Percentiles rank a stretch among this genome's conserved stretches.
Evolutionary conservation across 1,139 yeast species (phyloP).

Genomic region (Wickerhamomyces sp.): DNA sequence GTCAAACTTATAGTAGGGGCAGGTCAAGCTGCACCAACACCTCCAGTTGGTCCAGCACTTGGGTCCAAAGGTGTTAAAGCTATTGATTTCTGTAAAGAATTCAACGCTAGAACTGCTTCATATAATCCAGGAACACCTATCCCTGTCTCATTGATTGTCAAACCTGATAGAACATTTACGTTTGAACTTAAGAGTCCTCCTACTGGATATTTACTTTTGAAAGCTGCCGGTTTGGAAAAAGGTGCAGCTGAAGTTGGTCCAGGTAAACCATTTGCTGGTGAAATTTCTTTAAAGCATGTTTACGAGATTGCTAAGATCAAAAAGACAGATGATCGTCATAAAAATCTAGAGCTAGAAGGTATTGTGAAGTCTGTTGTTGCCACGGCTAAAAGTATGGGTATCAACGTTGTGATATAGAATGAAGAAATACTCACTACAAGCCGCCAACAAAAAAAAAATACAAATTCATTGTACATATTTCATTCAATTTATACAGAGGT

Average conservation of each 20-base stretch:
- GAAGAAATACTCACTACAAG: slow-evolving; percentile 4
- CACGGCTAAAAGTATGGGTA: slow-evolving; percentile 85
- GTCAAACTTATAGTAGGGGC: slow-evolving; percentile 96
- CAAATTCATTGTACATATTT: not conserved
- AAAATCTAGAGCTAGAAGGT: slow-evolving; percentile 62
- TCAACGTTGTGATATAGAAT: slow-evolving; percentile 62
- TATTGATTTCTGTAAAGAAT: slow-evolving; percentile 96
- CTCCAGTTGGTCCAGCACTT: slow-evolving; percentile 98
- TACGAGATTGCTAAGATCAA: slow-evolving; percentile 95
- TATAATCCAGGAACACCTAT: slow-evolving; percentile 82
- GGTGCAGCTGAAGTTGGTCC: slow-evolving; percentile 55
- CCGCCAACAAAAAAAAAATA: not conserved
- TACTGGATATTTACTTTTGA: slow-evolving; percentile 78
- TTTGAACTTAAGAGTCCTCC: slow-evolving; percentile 92
- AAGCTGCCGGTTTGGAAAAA: slow-evolving; percentile 79
- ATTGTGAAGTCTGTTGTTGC: slow-evolving; percentile 81
- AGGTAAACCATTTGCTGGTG: slow-evolving; percentile 62
- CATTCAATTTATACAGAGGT: slow-evolving; percentile 5
- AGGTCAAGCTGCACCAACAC: slow-evolving; percentile 97
- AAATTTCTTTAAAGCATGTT: slow-evolving; percentile 78
- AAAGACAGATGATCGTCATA: slow-evolving; percentile 79
- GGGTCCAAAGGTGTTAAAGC: slow-evolving; percentile 99
- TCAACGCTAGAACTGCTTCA: slow-evolving; percentile 93
- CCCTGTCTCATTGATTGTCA: slow-evolving; percentile 78
- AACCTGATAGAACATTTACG: slow-evolving; percentile 86